These are phyloP conservation scores for Mrakiaceae sp. DNA, from an alignment of 1,284 basidiomycete genomes.

Conservation along the genomic window DNA sequence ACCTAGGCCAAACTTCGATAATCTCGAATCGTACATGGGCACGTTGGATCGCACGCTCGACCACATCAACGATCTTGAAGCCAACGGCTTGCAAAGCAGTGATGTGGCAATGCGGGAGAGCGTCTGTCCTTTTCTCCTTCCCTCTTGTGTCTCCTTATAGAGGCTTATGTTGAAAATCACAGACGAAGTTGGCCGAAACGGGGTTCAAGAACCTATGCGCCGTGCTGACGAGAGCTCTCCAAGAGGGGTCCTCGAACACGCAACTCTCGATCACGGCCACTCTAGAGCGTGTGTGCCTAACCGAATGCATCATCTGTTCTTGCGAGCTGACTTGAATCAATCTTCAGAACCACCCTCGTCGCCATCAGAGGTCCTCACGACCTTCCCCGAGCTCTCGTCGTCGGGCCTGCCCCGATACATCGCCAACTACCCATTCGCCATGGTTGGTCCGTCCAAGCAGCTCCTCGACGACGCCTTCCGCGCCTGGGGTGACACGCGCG, in stretches of 20 bases:
- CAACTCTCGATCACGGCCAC: not conserved
- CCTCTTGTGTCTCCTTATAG: not conserved
- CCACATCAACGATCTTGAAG: conserved; percentile 6
- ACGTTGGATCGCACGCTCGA: conserved; percentile 4
- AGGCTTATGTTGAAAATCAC: too few species aligned
- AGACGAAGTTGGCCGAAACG: conserved; percentile 6
- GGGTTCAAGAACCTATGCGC: conserved; percentile 5
- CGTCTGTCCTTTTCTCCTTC: not conserved
- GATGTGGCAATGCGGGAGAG: not conserved
- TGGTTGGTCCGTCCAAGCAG: not conserved
- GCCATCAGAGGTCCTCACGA: not conserved
- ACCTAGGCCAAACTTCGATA: not conserved
- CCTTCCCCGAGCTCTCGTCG: not conserved
- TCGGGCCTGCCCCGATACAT: conserved; percentile 1
- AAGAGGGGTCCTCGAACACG: not conserved
- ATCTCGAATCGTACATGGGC: not conserved
- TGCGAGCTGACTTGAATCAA: too few species aligned
- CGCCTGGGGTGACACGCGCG: conserved; percentile 1
- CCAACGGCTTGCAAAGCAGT: conserved; percentile 1
- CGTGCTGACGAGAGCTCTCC: not conserved
- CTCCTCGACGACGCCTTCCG: conserved; percentile 2
- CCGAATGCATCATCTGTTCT: too few species aligned
- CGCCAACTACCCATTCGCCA: not conserved
- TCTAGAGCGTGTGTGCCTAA: too few species aligned
- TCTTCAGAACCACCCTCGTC: not conserved